Evolutionary conservation across 2,329 filamentous ascomycete genomes (phyloP), one percentile per base, ranked within the genome.

Genomic region (Coniochaeta sp.): DNA sequence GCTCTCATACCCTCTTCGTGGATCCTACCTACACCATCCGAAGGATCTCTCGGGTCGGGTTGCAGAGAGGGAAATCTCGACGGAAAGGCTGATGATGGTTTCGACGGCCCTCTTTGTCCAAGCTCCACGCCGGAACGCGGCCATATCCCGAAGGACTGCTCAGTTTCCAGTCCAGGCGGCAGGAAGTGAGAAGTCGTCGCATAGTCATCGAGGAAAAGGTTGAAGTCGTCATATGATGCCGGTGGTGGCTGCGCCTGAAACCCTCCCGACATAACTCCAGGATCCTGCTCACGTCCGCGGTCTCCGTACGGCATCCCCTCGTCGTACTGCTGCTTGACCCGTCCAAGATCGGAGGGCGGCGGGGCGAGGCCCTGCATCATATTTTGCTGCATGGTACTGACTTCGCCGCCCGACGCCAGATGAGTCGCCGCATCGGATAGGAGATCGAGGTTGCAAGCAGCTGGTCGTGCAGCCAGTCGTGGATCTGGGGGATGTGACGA

Each of bases 121-220:
- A 75, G 63, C 30, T 75, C 73, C 8, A 70, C 72, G n/a, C 74
- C 67, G 8, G 72, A 71, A 14, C 79, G 76, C 5, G 79, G 73
- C 81, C 82, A 85, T 54, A 81, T 70, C 8, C 76, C 75, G 64
- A 81, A 78, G 17, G 80, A 76, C 62, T 81, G 79, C 14, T 85
- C 82, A 1, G 76, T 71, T 61, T 85, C 82, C 55, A 84, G 80
- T 2, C 79, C 78, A 2, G 81, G 77, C 1, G 82, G 81, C 1
- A 85, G 69, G 59, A 84, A 82, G 63, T 85, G 80, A 0, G 81
- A 79, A 8, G 81, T 79, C 1, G 79, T 73, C 10, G 75, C 74
- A 63, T 83, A 82, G 57, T 86, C 82, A 66, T 86, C 83, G 58
- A 86, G 71, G 61, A 86, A 85, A 14, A 85, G 69, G 61, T 84